These are phyloP conservation scores for Elsinoe perseae DNA, from an alignment of 2,329 filamentous ascomycete genomes.

Conservation along the genomic window DNA sequence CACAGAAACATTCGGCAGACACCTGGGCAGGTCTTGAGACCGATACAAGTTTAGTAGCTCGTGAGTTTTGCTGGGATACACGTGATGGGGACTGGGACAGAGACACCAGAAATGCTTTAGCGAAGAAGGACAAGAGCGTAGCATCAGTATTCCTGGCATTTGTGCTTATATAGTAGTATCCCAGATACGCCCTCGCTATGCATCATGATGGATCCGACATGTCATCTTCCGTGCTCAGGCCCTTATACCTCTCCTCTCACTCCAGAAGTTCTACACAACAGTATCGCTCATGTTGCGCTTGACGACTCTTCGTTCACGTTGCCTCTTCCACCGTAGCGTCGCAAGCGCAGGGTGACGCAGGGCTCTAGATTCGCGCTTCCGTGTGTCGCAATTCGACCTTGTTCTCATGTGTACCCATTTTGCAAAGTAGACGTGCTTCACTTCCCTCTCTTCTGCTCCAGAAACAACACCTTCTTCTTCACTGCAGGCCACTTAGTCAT, in stretches of 20 bases:
- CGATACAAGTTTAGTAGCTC: not conserved
- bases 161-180: not conserved
- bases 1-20: not conserved
- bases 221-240: too few relatives aligned
- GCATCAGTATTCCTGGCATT: not conserved
- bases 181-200: slow-evolving; percentile 11
- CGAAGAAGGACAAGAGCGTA: not conserved
- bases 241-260: not conserved
- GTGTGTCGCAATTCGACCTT: not conserved
- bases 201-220: not conserved
- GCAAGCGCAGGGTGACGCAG: too few relatives aligned
- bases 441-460: slow-evolving; percentile 75
- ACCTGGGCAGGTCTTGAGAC: too few relatives aligned
- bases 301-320: too few relatives aligned
- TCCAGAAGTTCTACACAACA: too few relatives aligned
- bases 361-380: too few relatives aligned
- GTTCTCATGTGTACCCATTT: too few relatives aligned
- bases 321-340: not conserved
- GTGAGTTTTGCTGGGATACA: too few relatives aligned
- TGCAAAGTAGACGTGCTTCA: slow-evolving; percentile 14
- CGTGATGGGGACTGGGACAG: too few relatives aligned
- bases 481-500: slow-evolving; percentile 47
- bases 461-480: slow-evolving; percentile 88
- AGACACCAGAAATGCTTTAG: too few relatives aligned
- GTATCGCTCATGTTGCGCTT: too few relatives aligned